Evolutionary conservation across 495 filamentous ascomycete genomes (phyloP), one percentile per base, ranked within the genome.

Genomic region (Beverwykella pulmonaria): DNA sequence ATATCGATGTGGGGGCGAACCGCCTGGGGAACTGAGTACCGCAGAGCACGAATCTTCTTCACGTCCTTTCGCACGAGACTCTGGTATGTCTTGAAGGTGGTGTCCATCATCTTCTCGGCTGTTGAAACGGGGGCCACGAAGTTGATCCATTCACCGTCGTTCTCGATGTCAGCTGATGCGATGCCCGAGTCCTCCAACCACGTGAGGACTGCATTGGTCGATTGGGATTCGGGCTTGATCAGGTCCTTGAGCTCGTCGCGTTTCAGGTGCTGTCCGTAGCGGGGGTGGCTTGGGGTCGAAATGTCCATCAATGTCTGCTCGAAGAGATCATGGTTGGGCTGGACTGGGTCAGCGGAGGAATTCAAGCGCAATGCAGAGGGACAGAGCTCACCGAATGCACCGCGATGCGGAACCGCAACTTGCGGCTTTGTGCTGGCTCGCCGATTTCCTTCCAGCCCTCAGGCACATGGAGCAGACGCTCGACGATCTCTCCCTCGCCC

Each of bases 231-330:
- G 0, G 76, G 73, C 30, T 67, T 71, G 52, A 76, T 70, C 12
- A 76, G 59, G 6, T 67, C 69, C 50, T 74, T 74, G 30, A 78
- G 64, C 44, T 79, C 73, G 20, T 86, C 79, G n/a, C 81, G 79
- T 56, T 80, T 82, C 79, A 91, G 81, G 61, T 90, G 84, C 52
- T 82, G 74, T 1, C 89, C 89, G 73, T 91, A 91, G 3, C 73
- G 77, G 2, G 79, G 74, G 65, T 88, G 81, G 3, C 78, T 79
- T 2, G 88, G 89, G 2, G 84, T 86, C 19, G 87, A 87, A 30
- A 92, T 78, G 9, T 87, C 82, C 32, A 86, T 77, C 23, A 90
- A 80, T 20, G 76, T 81, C 60, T 85, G 77, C 72, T 91, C 87
- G 41, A 91, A 85, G 14, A 80, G 74, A 8, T 69, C 78, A 23